Evolutionary conservation across 192 early-diverging fungal genomes (phyloP).

Genomic region (Mortierella hygrophila): DNA sequence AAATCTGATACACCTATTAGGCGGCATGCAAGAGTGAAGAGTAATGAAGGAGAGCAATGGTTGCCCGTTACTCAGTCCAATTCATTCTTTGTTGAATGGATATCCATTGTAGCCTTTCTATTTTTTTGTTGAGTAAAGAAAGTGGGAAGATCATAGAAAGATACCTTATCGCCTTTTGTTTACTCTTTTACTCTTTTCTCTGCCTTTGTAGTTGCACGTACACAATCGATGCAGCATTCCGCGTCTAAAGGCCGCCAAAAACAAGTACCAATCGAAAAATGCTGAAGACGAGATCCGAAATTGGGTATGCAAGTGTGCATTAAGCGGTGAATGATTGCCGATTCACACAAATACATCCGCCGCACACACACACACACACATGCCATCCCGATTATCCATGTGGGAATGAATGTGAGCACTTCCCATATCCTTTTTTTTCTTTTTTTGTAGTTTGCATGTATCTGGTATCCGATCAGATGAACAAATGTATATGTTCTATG

Average conservation of each 20-base stretch:
- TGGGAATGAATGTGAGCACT: background rate
- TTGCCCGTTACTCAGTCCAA: too few relatives aligned
- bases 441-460: background rate
- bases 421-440: background rate
- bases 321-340: background rate
- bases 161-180: background rate
- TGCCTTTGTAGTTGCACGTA: background rate
- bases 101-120: background rate
- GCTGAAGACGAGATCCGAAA: too few relatives aligned
- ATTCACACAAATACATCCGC: background rate
- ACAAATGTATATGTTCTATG: too few relatives aligned
- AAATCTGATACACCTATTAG: background rate
- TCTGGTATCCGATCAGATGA: too few relatives aligned
- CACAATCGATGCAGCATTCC: background rate
- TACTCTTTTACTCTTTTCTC: background rate
- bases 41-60: background rate
- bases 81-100: background rate
- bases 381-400: constrained; percentile 3
- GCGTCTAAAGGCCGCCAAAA: too few relatives aligned
- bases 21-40: background rate
- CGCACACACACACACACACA: background rate
- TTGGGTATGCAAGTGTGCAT: too few relatives aligned
- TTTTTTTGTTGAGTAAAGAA: background rate
- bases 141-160: background rate
- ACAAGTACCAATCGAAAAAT: too few relatives aligned